Conservation (phyloP, 345 rosid species). For the Melaleuca alternifolia region DNA sequence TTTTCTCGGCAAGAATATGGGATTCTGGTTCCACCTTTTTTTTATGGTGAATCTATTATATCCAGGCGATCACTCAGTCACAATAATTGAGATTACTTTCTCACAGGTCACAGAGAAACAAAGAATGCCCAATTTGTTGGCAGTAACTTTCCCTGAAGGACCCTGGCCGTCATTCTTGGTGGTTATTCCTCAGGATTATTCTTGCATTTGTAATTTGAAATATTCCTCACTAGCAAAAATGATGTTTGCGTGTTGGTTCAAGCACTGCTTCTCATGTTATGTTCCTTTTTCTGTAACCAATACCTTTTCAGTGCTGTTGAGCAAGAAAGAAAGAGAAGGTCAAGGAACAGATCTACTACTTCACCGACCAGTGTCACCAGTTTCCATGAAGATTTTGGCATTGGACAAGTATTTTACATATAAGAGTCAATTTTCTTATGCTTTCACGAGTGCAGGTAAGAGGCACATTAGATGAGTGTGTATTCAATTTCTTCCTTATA, state of each 20-base stretch:
- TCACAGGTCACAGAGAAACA: too few species aligned
- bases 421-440: not conserved
- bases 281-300: conserved; percentile 35
- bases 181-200: too few species aligned
- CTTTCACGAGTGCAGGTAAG: not conserved
- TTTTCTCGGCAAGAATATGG: too few species aligned
- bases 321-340: conserved; percentile 36
- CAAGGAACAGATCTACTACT: conserved; percentile 20
- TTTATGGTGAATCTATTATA: not conserved
- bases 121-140: too few species aligned
- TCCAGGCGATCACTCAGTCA: conserved; percentile 73
- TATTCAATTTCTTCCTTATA: not conserved
- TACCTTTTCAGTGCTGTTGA: conserved; percentile 64
- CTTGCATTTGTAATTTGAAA: not conserved
- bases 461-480: not conserved
- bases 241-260: not conserved
- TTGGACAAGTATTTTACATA: conserved; percentile 36
- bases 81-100: conserved; percentile 77
- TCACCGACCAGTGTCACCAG: conserved; percentile 8
- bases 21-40: not conserved
- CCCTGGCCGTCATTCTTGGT: conserved; percentile 10
- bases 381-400: conserved; percentile 25
- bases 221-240: conserved; percentile 10
- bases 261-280: not conserved
- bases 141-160: conserved; percentile 10